Evolutionary conservation across 345 rosid genomes (phyloP), one percentile per base, ranked within the genome.

Genomic region (Stellera chamaejasme): DNA sequence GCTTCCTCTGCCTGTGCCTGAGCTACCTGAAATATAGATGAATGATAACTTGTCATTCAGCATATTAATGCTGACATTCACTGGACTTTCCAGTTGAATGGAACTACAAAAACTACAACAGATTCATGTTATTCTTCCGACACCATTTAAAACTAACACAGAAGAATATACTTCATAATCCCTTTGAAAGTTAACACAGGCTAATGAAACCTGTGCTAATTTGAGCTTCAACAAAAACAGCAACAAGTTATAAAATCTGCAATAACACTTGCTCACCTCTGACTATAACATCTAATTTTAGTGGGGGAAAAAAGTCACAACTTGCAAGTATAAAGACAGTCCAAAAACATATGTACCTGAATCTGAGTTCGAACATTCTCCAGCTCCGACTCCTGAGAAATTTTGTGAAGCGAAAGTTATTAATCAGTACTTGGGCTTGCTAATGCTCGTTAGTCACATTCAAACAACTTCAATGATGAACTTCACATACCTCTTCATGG

Each of bases 321-420:
- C 45, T 45, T 44, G 23, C 28, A 45, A 28, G 12, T 10, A 45
- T 28, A 44, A 13, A 50, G 27, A 13, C 39, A 39, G 56, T 43
- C 11, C 16, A 45, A 48, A 11, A 25, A 56, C 13, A 46, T 8
- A 32, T 59, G 14, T 71, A 92, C 97, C 86, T 81, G 96, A 68
- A 70, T 82, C 77, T 89, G 97, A 44, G 96, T 80, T 59, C 79
- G 77, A n/a, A 92, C 76, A 66, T 84, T 76, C 75, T 87, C 91
- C 67, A 92, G 75, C 69, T 84, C 83, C 2, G 99, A 89, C 76
- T 87, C 96, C 96, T 92, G 68, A 52, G 50, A 72, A 54, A 15
- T 42, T 32, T 52, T 50, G 51, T 12, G 55, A 39, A 53, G 48
- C 13, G 56, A 48, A 55, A 41, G 60, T 43, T 52, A 39, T 55